phyloP scores from a whole-genome alignment of 148 eudicot genomes.

The Euryodendron excelsum region DNA sequence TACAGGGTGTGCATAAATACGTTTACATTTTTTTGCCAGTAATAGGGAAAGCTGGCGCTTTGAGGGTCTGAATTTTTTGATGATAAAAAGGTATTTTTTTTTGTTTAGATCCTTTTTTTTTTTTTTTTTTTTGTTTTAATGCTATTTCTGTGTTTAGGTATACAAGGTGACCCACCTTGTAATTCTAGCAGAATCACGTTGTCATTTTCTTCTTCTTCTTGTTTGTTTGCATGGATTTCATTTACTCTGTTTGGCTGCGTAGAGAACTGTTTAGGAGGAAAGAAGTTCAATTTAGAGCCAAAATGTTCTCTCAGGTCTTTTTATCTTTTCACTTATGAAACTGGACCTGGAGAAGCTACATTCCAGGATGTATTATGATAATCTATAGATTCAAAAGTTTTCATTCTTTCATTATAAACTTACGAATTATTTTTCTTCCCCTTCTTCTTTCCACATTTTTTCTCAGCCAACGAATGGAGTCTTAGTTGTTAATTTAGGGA shows the following conservation, averaged over 20 bases:
- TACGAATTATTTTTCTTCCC: no score
- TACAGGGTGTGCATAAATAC: not conserved
- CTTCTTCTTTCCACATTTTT: not conserved
- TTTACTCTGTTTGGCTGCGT: not conserved
- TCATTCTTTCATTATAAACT: no score
- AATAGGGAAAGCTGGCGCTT: not conserved
- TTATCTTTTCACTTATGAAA: not conserved
- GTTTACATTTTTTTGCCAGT: not conserved
- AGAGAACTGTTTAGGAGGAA: not conserved
- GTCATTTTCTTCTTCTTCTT: not conserved
- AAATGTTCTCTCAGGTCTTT: not conserved
- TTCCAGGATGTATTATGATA: not conserved
- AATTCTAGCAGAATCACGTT: not conserved
- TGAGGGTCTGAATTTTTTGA: slow-evolving; percentile 14
- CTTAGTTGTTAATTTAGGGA: not conserved
- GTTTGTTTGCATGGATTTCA: not conserved
- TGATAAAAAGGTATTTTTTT: slow-evolving; percentile 21
- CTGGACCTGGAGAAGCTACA: not conserved
- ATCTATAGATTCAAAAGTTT: not conserved
- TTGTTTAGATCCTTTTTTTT: not conserved
- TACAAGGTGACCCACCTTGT: not conserved
- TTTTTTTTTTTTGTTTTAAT: not conserved
- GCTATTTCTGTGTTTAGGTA: not conserved
- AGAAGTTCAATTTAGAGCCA: not conserved
- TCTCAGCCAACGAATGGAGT: not conserved